Evolutionary conservation across 2,329 filamentous ascomycete genomes (phyloP).

Genomic region (Pseudogymnoascus sp.): DNA sequence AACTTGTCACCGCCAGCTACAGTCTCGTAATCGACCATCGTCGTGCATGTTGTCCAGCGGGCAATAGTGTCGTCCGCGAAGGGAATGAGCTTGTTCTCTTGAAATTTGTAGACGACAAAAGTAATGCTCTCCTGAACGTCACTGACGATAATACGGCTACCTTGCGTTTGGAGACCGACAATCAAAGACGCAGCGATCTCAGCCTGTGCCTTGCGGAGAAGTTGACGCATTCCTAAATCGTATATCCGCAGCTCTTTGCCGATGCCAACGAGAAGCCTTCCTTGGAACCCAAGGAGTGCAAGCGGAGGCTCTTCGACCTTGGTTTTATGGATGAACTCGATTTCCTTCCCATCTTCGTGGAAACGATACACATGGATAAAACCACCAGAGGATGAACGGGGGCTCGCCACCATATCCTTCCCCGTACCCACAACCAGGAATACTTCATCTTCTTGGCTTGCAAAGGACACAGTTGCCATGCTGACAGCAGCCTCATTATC

Average conservation of each 20-base stretch:
- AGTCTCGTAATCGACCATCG: conserved; percentile 97
- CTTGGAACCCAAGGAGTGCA: conserved; percentile 89
- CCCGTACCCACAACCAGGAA: conserved; percentile 93
- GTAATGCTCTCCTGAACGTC: conserved; percentile 89
- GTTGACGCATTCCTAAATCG: conserved; percentile 83
- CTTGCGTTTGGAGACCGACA: conserved; percentile 79
- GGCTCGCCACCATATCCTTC: conserved; percentile 76
- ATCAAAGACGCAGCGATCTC: conserved; percentile 75
- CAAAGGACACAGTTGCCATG: conserved; percentile 73
- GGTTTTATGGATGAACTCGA: conserved; percentile 96
- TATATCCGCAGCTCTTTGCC: conserved; percentile 78
- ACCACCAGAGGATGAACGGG: conserved; percentile 65
- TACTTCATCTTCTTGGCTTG: conserved; percentile 77
- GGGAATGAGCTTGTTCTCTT: conserved; percentile 83
- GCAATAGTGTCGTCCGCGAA: conserved; percentile 86
- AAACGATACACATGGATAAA: conserved; percentile 92
- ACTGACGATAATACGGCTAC: conserved; percentile 81
- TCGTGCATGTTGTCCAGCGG: conserved; percentile 80
- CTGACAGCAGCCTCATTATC: conserved; percentile 91
- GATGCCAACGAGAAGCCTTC: conserved; percentile 75
- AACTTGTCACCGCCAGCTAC: conserved; percentile 95
- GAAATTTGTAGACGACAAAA: conserved; percentile 86
- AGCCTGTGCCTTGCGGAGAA: conserved; percentile 84
- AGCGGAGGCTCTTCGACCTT: conserved; percentile 81
- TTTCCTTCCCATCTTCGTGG: conserved; percentile 71